Conservation (phyloP, 169 alveolate genomes). For the Sarcocystis neurona region DNA sequence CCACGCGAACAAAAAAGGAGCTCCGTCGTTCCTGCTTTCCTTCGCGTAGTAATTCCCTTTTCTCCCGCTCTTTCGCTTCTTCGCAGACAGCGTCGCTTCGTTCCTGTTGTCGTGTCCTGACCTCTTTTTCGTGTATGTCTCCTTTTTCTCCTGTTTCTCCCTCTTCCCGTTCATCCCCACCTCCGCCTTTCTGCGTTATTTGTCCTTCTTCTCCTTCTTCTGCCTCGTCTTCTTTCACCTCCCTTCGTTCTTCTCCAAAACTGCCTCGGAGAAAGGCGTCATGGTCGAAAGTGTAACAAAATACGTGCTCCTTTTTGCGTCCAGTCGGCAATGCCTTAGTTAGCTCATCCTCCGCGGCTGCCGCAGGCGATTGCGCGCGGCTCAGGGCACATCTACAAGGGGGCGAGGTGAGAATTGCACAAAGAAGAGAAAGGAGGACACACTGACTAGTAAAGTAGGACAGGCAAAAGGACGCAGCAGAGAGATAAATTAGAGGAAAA, state of each 20-base stretch:
- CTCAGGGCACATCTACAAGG: slow-evolving; percentile 1
- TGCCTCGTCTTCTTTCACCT: not conserved
- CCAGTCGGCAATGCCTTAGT: too few relatives aligned
- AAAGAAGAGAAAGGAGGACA: not conserved
- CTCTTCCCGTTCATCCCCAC: not conserved
- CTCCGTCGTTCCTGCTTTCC: too few relatives aligned
- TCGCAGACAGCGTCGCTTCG: too few relatives aligned
- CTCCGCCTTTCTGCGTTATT: not conserved
- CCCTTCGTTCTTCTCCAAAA: not conserved
- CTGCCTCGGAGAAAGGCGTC: not conserved
- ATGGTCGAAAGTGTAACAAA: not conserved
- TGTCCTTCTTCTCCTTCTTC: not conserved
- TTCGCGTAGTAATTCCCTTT: too few relatives aligned
- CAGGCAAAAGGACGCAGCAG: not conserved
- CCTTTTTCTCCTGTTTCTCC: not conserved
- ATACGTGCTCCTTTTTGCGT: not conserved
- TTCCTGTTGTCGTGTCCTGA: too few relatives aligned
- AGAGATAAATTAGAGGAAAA: not conserved
- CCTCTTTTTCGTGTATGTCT: not conserved
- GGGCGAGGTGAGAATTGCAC: too few relatives aligned
- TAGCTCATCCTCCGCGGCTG: not conserved
- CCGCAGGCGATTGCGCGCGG: not conserved
- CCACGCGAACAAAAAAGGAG: not conserved
- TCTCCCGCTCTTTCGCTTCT: too few relatives aligned
- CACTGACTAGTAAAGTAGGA: not conserved